Evolutionary conservation across 495 filamentous ascomycete genomes (phyloP).

Genomic region (Hypoxylon subgilvum): DNA sequence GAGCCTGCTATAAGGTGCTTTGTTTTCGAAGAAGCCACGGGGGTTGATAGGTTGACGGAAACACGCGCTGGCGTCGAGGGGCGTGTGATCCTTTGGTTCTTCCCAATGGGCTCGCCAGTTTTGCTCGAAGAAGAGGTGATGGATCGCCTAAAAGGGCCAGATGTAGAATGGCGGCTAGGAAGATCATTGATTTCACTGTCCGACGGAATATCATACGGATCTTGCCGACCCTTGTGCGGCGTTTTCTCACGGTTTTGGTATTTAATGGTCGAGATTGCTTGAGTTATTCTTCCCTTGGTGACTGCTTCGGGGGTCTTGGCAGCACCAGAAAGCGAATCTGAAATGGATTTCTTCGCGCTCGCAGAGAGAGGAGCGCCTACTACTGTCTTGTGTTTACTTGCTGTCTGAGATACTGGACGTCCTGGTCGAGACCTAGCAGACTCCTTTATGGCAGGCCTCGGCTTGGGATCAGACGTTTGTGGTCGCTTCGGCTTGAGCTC

Average conservation of each 20-base stretch:
- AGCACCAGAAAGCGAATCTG: not conserved
- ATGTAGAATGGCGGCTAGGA: not conserved
- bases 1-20: not conserved
- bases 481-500: not conserved
- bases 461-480: not conserved
- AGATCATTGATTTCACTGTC: constrained; percentile 5
- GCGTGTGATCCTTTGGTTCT: not conserved
- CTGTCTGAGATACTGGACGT: not conserved
- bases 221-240: not conserved
- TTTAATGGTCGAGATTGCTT: not conserved
- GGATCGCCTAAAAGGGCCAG: not conserved
- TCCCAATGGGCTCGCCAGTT: not conserved
- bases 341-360: not conserved
- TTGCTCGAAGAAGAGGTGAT: not conserved
- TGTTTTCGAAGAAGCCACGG: not conserved
- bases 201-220: constrained; percentile 23
- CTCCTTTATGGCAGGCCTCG: constrained; percentile 14
- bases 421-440: not conserved
- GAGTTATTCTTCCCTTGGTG: not conserved
- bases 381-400: not conserved
- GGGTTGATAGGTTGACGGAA: not conserved
- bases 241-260: not conserved
- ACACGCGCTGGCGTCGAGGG: not conserved
- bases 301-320: not conserved
- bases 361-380: not conserved